Percentiles rank a stretch among this genome's conserved stretches.
These are phyloP conservation scores for Sanguinoderma infundibulare DNA, from an alignment of 1,284 basidiomycete species.

Conservation along the genomic window DNA sequence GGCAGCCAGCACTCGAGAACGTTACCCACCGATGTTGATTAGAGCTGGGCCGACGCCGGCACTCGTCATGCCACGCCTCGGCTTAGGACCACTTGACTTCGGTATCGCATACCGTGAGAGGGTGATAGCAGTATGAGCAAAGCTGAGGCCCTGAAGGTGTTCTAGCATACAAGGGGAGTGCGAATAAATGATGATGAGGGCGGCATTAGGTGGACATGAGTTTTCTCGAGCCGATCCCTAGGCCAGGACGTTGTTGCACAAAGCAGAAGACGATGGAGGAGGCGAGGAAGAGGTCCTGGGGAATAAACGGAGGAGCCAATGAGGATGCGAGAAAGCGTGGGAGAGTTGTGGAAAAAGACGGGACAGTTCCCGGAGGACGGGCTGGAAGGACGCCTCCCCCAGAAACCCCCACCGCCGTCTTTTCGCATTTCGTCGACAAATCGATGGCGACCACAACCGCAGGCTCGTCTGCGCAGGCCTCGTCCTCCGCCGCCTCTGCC, in stretches of 20 bases:
- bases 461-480: slow-evolving; percentile 25
- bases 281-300: too few species aligned
- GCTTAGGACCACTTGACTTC: too few species aligned
- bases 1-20: too few species aligned
- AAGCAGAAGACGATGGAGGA: neutral
- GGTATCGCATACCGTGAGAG: too few species aligned
- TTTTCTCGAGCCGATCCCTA: neutral
- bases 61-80: too few species aligned
- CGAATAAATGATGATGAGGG: too few species aligned
- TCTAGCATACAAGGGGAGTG: too few species aligned
- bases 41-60: too few species aligned
- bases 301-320: neutral
- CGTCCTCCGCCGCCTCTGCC: slow-evolving; percentile 25
- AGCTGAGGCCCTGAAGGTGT: too few species aligned
- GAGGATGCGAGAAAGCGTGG: slow-evolving; percentile 16
- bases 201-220: too few species aligned
- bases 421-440: slow-evolving; percentile 21
- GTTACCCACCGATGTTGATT: too few species aligned
- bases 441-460: slow-evolving; percentile 31
- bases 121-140: too few species aligned
- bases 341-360: slow-evolving; percentile 14
- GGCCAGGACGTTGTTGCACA: neutral
- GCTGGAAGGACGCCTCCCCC: slow-evolving; percentile 19
- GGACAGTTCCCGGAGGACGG: slow-evolving; percentile 32
- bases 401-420: slow-evolving; percentile 29